These are phyloP conservation scores for Casuarina equisetifolia DNA, from an alignment of 306 rosid genomes.

Conservation along the genomic window DNA sequence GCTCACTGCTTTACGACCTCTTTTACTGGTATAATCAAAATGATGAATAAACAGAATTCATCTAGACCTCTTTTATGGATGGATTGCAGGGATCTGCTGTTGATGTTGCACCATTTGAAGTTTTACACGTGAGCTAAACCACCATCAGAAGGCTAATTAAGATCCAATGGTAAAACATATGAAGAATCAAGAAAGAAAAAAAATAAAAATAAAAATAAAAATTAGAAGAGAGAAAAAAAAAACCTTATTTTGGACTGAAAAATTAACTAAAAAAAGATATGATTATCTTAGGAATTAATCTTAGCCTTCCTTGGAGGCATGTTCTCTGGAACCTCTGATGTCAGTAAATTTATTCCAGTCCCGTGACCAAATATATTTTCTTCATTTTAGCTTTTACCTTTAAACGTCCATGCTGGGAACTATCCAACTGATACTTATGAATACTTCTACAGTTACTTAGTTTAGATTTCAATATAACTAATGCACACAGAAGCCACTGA, in stretches of 20 bases:
- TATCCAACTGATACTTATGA: too few relatives aligned
- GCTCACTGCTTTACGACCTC: too few relatives aligned
- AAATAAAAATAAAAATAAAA: background rate
- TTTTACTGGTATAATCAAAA: too few relatives aligned
- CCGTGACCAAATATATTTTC: conserved; percentile 61
- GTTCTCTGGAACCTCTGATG: conserved; percentile 51
- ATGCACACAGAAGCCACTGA: too few relatives aligned
- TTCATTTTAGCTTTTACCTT: too few relatives aligned
- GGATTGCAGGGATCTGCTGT: conserved; percentile 26
- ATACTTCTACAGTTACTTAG: too few relatives aligned
- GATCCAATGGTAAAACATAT: background rate
- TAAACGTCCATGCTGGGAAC: too few relatives aligned
- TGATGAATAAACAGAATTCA: too few relatives aligned
- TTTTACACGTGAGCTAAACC: conserved; percentile 28
- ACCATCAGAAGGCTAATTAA: background rate
- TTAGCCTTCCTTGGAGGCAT: conserved; percentile 47
- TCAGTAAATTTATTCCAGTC: conserved; percentile 83
- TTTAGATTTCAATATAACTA: too few relatives aligned
- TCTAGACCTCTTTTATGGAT: background rate
- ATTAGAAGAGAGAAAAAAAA: background rate
- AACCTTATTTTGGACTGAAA: background rate
- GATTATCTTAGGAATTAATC: conserved; percentile 93
- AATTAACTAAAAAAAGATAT: conserved; percentile 81
- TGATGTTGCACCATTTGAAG: conserved; percentile 32
- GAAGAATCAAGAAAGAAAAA: background rate